Percentiles rank a stretch among this genome's conserved stretches.
Evolutionary conservation across 371 early-diverging fungal species (phyloP).

Genomic region (Phascolomyces articulosus): DNA sequence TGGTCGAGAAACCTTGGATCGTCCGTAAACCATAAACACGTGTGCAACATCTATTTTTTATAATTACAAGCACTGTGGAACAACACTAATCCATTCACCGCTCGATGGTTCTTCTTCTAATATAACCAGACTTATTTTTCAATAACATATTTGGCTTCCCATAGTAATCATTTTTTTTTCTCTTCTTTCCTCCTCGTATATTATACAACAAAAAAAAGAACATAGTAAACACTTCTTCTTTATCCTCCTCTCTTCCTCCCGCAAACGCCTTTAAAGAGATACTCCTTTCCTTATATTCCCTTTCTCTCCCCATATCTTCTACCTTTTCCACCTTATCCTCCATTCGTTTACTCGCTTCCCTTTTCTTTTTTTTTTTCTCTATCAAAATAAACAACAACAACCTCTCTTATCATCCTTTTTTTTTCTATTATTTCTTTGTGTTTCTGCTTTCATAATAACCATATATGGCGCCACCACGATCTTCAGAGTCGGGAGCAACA

Average conservation of each 20-base stretch:
- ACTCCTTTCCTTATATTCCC: not conserved
- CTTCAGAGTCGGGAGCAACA: not conserved
- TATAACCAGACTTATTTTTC: not conserved
- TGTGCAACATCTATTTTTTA: not conserved
- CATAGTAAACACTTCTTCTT: not conserved
- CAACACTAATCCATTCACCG: not conserved
- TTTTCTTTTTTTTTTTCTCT: not conserved
- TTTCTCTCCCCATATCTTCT: too few species aligned
- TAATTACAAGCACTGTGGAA: not conserved
- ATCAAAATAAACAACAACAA: too few species aligned
- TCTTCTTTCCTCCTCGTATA: not conserved
- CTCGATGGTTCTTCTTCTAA: not conserved
- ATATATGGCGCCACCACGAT: slow-evolving; percentile 7
- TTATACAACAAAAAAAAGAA: too few species aligned
- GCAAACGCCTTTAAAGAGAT: not conserved
- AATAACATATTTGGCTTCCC: not conserved
- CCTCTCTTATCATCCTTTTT: too few species aligned
- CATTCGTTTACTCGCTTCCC: not conserved
- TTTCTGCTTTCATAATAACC: too few species aligned
- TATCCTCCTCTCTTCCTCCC: not conserved
- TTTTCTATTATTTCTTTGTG: too few species aligned
- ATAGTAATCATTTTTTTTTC: not conserved
- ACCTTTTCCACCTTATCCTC: not conserved
- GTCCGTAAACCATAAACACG: not conserved
- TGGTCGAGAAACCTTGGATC: not conserved